Percentiles rank a stretch among this genome's conserved stretches.
These are phyloP conservation scores for Phytophthora constricta DNA, from an alignment of 352 stramenopile species.

Conservation along the genomic window DNA sequence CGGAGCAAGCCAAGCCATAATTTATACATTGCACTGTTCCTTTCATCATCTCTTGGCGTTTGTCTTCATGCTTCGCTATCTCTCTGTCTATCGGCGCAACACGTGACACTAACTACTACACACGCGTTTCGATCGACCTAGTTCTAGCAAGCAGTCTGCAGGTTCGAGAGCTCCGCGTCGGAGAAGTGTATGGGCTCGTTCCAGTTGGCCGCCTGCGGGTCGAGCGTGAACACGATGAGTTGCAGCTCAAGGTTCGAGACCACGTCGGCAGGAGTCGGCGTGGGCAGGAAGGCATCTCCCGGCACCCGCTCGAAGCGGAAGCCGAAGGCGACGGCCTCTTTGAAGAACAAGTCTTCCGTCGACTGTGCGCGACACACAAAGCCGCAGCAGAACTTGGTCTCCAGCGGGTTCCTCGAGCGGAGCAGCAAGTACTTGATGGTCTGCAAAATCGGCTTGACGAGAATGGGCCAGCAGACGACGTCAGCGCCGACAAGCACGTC, in stretches of 20 bases:
- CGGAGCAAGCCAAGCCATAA: slow-evolving; percentile 31
- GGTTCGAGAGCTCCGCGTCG: slow-evolving; percentile 39
- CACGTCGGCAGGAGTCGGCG: slow-evolving; percentile 48
- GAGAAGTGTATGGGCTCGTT: slow-evolving; percentile 47
- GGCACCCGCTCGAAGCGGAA: slow-evolving; percentile 49
- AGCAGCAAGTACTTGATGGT: slow-evolving; percentile 74
- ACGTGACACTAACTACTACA: no score
- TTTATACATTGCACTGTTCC: slow-evolving; percentile 32
- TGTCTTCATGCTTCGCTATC: not conserved
- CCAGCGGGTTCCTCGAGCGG: slow-evolving; percentile 37
- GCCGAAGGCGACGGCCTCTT: slow-evolving; percentile 46
- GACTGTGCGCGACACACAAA: slow-evolving; percentile 65
- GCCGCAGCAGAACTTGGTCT: slow-evolving; percentile 61
- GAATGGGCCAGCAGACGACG: slow-evolving; percentile 74
- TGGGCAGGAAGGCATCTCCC: slow-evolving; percentile 46
- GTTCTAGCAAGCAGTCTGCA: slow-evolving; percentile 26
- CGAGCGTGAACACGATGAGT: slow-evolving; percentile 56
- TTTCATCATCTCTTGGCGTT: not conserved
- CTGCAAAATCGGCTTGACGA: slow-evolving; percentile 74
- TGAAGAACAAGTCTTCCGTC: slow-evolving; percentile 64
- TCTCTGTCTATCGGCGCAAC: no score
- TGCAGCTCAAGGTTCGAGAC: slow-evolving; percentile 50
- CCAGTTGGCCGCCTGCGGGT: slow-evolving; percentile 41
- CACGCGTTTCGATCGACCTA: no score
- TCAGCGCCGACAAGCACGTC: slow-evolving; percentile 73